Evolutionary conservation across 257 asterid genomes (phyloP).

Genomic region (Solanum lycopersicoides): DNA sequence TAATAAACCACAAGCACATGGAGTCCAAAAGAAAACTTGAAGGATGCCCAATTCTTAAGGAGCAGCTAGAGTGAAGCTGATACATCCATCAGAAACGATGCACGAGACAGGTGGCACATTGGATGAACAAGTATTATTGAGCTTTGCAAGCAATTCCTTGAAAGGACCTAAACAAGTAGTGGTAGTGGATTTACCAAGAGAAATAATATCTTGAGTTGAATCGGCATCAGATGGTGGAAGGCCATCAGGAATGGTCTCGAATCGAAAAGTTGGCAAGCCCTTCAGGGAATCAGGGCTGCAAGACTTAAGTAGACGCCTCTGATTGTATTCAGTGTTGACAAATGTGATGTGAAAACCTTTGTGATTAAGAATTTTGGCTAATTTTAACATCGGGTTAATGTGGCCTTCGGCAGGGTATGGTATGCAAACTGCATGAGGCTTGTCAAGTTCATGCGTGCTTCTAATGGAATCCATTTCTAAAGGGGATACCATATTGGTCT

Average conservation of each 20-base stretch:
- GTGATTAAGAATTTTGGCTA: constrained; percentile 37
- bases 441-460: too few species aligned
- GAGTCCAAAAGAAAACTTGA: neutral
- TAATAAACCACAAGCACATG: constrained; percentile 3
- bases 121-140: constrained; percentile 10
- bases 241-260: constrained; percentile 49
- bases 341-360: constrained; percentile 42
- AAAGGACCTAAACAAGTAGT: constrained; percentile 21
- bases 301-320: constrained; percentile 28
- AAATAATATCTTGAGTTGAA: constrained; percentile 31
- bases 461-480: too few species aligned
- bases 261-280: constrained; percentile 23
- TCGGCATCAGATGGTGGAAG: constrained; percentile 30
- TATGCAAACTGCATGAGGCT: constrained; percentile 40
- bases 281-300: constrained; percentile 14
- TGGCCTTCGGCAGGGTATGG: constrained; percentile 56
- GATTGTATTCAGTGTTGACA: constrained; percentile 43
- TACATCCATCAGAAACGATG: constrained; percentile 38
- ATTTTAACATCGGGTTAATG: constrained; percentile 18
- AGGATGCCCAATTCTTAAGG: constrained; percentile 9
- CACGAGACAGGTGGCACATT: constrained; percentile 24
- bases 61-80: constrained; percentile 1
- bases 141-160: constrained; percentile 20
- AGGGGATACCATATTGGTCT: too few species aligned
- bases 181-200: constrained; percentile 16